Percentiles rank a stretch among this genome's conserved stretches.
These are phyloP conservation scores for Sporothrix brasiliensis DNA, from an alignment of 2,329 filamentous ascomycete genomes.

Conservation along the genomic window DNA sequence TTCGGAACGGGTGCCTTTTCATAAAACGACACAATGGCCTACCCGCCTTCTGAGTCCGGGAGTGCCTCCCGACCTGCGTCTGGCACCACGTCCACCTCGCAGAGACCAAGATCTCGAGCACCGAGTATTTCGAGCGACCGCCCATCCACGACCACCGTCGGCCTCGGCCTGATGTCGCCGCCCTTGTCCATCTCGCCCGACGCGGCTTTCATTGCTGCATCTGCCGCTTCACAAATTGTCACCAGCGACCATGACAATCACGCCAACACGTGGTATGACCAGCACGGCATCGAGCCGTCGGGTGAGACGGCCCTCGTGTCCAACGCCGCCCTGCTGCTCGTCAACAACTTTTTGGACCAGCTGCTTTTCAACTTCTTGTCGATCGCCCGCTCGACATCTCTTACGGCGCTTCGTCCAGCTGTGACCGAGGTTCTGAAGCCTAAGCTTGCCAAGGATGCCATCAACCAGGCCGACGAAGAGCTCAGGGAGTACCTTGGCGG, in stretches of 20 bases:
- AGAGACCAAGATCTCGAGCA: constrained; percentile 50
- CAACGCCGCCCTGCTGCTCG: constrained; percentile 69
- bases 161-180: constrained; percentile 64
- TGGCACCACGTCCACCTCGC: constrained; percentile 39
- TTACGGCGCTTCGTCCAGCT: constrained; percentile 75
- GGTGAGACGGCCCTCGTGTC: constrained; percentile 74
- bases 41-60: constrained; percentile 30
- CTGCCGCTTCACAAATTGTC: constrained; percentile 88
- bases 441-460: constrained; percentile 73
- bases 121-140: constrained; percentile 73
- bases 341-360: constrained; percentile 94
- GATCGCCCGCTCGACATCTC: constrained; percentile 73
- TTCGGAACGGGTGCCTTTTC: constrained; percentile 23
- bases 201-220: constrained; percentile 83
- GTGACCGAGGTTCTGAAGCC: constrained; percentile 86
- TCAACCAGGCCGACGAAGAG: constrained; percentile 47
- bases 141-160: constrained; percentile 59
- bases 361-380: constrained; percentile 89
- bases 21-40: constrained; percentile 33
- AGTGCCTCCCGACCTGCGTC: constrained; percentile 35
- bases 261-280: constrained; percentile 69
- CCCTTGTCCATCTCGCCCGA: constrained; percentile 71
- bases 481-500: constrained; percentile 84
- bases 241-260: constrained; percentile 83
- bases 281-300: constrained; percentile 66